These are phyloP conservation scores for Dendrocalamus latiflorus DNA, from an alignment of 202 grass and related monocot species.

Conservation along the genomic window DNA sequence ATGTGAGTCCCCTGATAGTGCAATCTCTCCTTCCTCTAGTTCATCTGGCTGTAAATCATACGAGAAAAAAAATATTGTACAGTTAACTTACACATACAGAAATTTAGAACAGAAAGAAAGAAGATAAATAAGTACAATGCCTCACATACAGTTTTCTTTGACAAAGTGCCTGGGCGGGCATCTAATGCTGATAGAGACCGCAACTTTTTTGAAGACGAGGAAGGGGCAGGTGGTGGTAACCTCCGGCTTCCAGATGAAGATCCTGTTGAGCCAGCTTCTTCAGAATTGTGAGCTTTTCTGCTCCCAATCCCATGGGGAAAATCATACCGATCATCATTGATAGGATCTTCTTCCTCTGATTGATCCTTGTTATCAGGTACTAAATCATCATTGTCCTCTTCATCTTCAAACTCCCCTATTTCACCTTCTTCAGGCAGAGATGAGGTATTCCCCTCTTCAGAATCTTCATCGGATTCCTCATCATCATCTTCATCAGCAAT, in stretches of 20 bases:
- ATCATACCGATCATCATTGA: constrained; percentile 36
- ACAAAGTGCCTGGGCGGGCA: constrained; percentile 52
- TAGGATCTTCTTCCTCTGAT: constrained; percentile 52
- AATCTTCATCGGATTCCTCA: constrained; percentile 70
- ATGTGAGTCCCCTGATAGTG: constrained; percentile 77
- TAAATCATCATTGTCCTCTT: constrained; percentile 58
- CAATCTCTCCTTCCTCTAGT: constrained; percentile 97
- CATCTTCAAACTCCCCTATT: constrained; percentile 74
- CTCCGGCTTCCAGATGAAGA: constrained; percentile 89
- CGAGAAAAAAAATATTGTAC: constrained; percentile 11
- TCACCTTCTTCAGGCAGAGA: constrained; percentile 67
- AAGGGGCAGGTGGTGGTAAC: constrained; percentile 64
- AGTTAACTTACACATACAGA: constrained; percentile 24
- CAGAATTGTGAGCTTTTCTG: constrained; percentile 39
- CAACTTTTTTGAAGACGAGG: constrained; percentile 83
- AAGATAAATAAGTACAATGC: constrained; percentile 9
- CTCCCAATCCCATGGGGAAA: constrained; percentile 37
- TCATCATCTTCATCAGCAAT: constrained; percentile 77
- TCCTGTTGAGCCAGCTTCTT: constrained; percentile 77
- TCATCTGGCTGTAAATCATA: constrained; percentile 67
- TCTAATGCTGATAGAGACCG: constrained; percentile 87
- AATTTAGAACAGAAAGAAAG: background rate
- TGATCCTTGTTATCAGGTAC: constrained; percentile 67
- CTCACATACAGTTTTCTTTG: constrained; percentile 62
- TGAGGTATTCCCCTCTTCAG: constrained; percentile 52